phyloP scores from a whole-genome alignment of 495 filamentous ascomycete species.

The Filosporella fistucella region DNA sequence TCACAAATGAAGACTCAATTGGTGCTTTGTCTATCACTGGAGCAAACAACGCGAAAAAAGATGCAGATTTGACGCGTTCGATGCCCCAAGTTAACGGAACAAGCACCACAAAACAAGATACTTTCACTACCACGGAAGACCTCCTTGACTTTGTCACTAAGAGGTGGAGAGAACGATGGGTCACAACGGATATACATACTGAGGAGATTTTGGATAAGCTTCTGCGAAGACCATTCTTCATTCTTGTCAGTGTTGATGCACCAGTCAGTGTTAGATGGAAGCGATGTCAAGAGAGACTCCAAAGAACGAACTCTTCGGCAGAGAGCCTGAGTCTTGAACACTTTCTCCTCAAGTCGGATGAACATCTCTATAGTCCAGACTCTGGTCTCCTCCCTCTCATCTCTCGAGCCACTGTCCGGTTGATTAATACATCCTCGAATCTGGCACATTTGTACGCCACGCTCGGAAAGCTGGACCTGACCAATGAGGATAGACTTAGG shows the following conservation, averaged over 20 bases:
- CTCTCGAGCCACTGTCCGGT: constrained; percentile 71
- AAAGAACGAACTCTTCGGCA: constrained; percentile 6
- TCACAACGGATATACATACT: constrained; percentile 75
- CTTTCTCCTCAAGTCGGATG: constrained; percentile 74
- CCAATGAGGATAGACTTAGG: constrained; percentile 72
- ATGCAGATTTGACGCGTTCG: constrained; percentile 29
- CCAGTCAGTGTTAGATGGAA: constrained; percentile 79
- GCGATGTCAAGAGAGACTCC: constrained; percentile 44
- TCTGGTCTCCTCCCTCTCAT: constrained; percentile 67
- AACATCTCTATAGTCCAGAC: constrained; percentile 64
- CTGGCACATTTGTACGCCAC: constrained; percentile 63
- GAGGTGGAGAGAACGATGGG: constrained; percentile 75
- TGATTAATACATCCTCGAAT: constrained; percentile 78
- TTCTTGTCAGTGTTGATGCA: constrained; percentile 88
- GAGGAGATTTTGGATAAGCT: constrained; percentile 66
- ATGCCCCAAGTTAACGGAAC: constrained; percentile 26
- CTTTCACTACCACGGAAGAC: constrained; percentile 54
- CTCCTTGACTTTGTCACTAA: constrained; percentile 83
- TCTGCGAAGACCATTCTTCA: constrained; percentile 79
- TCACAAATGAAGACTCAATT: not conserved
- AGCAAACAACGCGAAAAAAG: constrained; percentile 18
- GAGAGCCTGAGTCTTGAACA: constrained; percentile 58
- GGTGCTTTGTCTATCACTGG: constrained; percentile 15
- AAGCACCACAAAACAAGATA: constrained; percentile 21
- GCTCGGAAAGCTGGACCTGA: constrained; percentile 65